Evolutionary conservation across 2,329 filamentous ascomycete species (phyloP), one percentile per base, ranked within the genome.

Genomic region (Aspergillus niger): DNA sequence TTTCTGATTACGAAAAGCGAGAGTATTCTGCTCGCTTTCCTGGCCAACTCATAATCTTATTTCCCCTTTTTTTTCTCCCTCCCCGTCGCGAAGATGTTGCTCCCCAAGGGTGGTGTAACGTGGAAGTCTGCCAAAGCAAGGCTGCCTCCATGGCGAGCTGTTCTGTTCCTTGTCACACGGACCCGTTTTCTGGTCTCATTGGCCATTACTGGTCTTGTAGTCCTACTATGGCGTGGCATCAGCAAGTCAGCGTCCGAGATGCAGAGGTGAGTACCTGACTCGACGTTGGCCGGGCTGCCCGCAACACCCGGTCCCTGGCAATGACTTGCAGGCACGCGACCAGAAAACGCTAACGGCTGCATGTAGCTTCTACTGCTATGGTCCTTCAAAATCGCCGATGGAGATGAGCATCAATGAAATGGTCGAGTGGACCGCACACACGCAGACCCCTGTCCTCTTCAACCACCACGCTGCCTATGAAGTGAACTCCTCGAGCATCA

Each of bases 351-450:
- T 54, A 48, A 62, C 32, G 50, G 8, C 47, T 50, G 47, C 44
- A 43, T 24, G 52, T 72, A 98, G 94, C 79, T 97, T 96, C 79
- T 96, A 97, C 80, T 99, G 95, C 82, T 98, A 92, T 85, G 95
- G 95, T 11, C 94, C 95, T 13, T 87, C 90, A 24, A 97, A 96
- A 81, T 87, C 95, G n/a, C 95, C 95, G 56, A 96, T 96, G 88
- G 88, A 95, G 66, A 97, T 99, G 92, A 87, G 90, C 44, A 81
- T 89, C 58, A 97, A 97, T 75, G 95, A 99, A 75, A 89, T 94
- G 76, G 89, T 89, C 63, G 85, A 91, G 66, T 99, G 95, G 95
- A 89, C 91, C 67, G 88, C 87, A 60, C 93, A 97, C 74, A 82
- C 95, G 64, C 89, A 93, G 70, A 98, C 95, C 3, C 95, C 95